A percentile compares a stretch with the other conserved stretches of the same genome.
phyloP scores from a whole-genome alignment of 1,139 yeast species.

The Pichia sp. region DNA sequence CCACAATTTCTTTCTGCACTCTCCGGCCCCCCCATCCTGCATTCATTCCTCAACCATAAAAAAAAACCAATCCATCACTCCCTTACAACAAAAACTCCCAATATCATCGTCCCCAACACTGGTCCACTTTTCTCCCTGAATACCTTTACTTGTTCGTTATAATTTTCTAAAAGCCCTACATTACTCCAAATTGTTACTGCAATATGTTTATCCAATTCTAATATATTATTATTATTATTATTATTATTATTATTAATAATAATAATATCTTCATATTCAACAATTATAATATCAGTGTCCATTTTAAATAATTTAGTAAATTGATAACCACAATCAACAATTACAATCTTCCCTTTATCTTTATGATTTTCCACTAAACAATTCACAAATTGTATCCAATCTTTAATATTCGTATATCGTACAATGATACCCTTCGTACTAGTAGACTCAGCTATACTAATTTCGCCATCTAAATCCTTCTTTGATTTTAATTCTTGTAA shows the following conservation, averaged over 20 bases:
- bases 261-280: constrained; percentile 5
- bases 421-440: constrained; percentile 1
- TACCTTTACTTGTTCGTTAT: background rate
- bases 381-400: constrained; percentile 8
- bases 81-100: background rate
- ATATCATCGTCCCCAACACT: background rate
- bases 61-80: too few species aligned
- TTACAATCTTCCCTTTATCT: constrained; percentile 16
- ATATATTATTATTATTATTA: too few species aligned
- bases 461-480: constrained; percentile 1
- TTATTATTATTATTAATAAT: too few species aligned
- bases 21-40: too few species aligned
- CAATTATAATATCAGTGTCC: constrained; percentile 1
- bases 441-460: background rate
- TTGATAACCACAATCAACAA: constrained; percentile 29
- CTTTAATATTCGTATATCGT: constrained; percentile 8
- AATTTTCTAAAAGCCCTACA: background rate
- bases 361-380: background rate
- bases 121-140: background rate
- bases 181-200: background rate
- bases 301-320: constrained; percentile 17
- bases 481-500: background rate
- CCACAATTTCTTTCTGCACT: too few species aligned
- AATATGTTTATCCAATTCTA: background rate
- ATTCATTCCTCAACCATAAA: background rate